Evolutionary conservation across 768 basidiomycete species (phyloP).

Genomic region (Tricholoma matsutake): DNA sequence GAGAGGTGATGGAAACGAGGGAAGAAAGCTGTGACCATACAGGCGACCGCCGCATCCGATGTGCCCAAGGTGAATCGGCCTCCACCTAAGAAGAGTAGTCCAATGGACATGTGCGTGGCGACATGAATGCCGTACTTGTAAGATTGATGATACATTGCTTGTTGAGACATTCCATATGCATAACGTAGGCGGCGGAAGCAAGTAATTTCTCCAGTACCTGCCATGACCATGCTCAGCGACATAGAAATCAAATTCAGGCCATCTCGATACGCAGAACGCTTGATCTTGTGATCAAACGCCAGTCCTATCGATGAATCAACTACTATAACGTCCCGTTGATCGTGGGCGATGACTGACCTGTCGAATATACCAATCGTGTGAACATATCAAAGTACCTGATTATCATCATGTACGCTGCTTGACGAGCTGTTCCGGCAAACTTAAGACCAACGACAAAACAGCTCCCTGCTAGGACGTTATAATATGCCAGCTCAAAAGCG

Average conservation of each 20-base stretch:
- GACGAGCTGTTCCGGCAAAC: constrained; percentile 89
- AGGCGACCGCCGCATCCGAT: constrained; percentile 88
- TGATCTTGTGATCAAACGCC: constrained; percentile 85
- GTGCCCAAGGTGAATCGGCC: constrained; percentile 91
- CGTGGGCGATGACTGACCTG: constrained; percentile 44
- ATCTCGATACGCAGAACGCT: constrained; percentile 82
- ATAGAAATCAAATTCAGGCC: constrained; percentile 87
- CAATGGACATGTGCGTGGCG: constrained; percentile 86
- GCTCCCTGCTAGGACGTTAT: constrained; percentile 85
- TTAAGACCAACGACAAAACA: constrained; percentile 92
- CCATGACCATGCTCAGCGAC: constrained; percentile 91
- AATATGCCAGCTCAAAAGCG: constrained; percentile 84
- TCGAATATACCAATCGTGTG: constrained; percentile 63
- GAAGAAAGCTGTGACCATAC: constrained; percentile 88
- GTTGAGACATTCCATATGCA: constrained; percentile 83
- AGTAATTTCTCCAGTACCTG: constrained; percentile 92
- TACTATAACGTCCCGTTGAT: neutral
- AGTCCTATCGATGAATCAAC: constrained; percentile 24
- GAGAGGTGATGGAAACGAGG: constrained; percentile 80
- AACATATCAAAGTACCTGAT: constrained; percentile 81
- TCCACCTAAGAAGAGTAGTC: constrained; percentile 89
- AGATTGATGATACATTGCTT: constrained; percentile 54
- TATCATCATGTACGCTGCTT: constrained; percentile 83
- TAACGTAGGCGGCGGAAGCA: constrained; percentile 84
- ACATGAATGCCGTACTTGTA: constrained; percentile 89